Percentiles rank a stretch among this genome's conserved stretches.
These are phyloP conservation scores for Fonsecaea pedrosoi DNA, from an alignment of 2,329 filamentous ascomycete genomes.

Conservation along the genomic window DNA sequence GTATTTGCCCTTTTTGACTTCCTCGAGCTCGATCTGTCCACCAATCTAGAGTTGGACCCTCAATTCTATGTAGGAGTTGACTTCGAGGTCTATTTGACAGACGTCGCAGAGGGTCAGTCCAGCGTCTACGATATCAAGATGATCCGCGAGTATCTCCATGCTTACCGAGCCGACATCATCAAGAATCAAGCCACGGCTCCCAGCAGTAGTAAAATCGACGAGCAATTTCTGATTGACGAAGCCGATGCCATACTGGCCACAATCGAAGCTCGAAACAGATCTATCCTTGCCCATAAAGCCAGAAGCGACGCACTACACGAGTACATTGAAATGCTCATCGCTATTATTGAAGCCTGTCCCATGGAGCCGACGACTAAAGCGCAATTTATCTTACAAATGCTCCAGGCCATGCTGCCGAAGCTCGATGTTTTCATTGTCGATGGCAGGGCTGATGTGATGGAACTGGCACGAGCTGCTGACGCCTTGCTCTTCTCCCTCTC, in stretches of 20 bases:
- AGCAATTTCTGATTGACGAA: slow-evolving; percentile 51
- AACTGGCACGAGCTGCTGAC: slow-evolving; percentile 78
- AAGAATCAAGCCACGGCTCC: slow-evolving; percentile 48
- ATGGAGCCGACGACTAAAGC: slow-evolving; percentile 75
- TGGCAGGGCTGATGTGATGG: slow-evolving; percentile 71
- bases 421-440: slow-evolving; percentile 78
- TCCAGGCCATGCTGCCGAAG: slow-evolving; percentile 87
- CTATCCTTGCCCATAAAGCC: slow-evolving; percentile 46
- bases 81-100: slow-evolving; percentile 68
- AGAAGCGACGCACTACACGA: slow-evolving; percentile 74
- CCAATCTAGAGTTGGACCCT: slow-evolving; percentile 59
- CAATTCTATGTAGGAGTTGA: slow-evolving; percentile 71
- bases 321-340: slow-evolving; percentile 83
- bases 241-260: slow-evolving; percentile 48
- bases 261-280: slow-evolving; percentile 51
- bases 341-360: slow-evolving; percentile 82
- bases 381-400: slow-evolving; percentile 80
- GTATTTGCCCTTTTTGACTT: slow-evolving; percentile 96
- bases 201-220: slow-evolving; percentile 45
- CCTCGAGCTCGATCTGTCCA: slow-evolving; percentile 67
- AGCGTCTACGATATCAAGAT: slow-evolving; percentile 72
- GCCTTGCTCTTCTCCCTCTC: slow-evolving; percentile 58
- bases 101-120: slow-evolving; percentile 59
- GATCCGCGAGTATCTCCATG: slow-evolving; percentile 72
- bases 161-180: slow-evolving; percentile 62